These are phyloP conservation scores for Ceratopteris richardii DNA, from an alignment of 75 land plant genomes.

Conservation along the genomic window DNA sequence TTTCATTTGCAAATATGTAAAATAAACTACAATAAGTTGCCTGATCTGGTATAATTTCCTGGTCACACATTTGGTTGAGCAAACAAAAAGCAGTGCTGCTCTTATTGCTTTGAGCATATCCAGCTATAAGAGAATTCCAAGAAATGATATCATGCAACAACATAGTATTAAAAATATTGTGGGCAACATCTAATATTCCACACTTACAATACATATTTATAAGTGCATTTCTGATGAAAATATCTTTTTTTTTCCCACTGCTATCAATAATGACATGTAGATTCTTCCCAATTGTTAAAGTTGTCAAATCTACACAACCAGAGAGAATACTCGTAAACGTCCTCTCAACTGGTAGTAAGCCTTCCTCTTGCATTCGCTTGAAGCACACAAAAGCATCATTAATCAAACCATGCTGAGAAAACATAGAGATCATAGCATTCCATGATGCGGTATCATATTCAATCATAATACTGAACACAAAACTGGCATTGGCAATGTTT, in stretches of 20 bases:
- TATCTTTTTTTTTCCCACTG: slow-evolving; percentile 23
- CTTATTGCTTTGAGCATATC: slow-evolving; percentile 7
- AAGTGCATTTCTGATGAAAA: slow-evolving; percentile 34
- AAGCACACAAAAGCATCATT: slow-evolving; percentile 1
- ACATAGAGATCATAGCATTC: slow-evolving; percentile 19
- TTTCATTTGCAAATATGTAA: neutral
- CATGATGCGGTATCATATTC: slow-evolving; percentile 6
- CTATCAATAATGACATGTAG: slow-evolving; percentile 33
- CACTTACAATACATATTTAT: slow-evolving; percentile 31
- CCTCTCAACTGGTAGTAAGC: slow-evolving; percentile 4
- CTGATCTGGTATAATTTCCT: slow-evolving; percentile 2
- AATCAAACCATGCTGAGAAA: slow-evolving; percentile 3
- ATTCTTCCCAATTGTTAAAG: slow-evolving; percentile 26
- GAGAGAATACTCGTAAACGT: slow-evolving; percentile 19
- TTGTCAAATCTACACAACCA: slow-evolving; percentile 18
- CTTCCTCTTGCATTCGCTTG: slow-evolving; percentile 10
- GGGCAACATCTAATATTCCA: slow-evolving; percentile 24
- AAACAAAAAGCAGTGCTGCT: neutral
- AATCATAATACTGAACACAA: neutral
- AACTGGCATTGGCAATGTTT: neutral
- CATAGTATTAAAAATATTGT: slow-evolving; percentile 22
- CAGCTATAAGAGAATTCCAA: slow-evolving; percentile 29
- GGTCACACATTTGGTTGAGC: slow-evolving; percentile 19
- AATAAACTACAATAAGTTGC: neutral
- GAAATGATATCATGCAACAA: slow-evolving; percentile 1